Conservation (phyloP, 2,329 filamentous ascomycete genomes). For the Phyllosticta citrichinensis region DNA sequence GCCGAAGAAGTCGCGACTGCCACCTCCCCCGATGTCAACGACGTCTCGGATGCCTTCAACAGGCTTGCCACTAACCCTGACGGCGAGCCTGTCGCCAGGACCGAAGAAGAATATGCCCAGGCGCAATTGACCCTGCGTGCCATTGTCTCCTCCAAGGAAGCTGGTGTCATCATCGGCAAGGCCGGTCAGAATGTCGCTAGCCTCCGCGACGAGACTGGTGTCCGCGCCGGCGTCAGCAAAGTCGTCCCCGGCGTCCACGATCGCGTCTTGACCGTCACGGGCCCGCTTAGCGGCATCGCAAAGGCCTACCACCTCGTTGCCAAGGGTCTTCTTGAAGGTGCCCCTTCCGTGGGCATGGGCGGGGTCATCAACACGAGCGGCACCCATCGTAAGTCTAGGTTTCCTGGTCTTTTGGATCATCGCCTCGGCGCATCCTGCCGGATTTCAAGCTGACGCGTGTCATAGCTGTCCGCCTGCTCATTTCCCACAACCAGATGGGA, state of each 20-base stretch:
- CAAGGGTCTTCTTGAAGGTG: conserved; percentile 82
- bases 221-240: conserved; percentile 97
- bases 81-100: conserved; percentile 73
- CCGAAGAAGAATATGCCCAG: conserved; percentile 92
- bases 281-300: conserved; percentile 76
- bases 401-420: not conserved
- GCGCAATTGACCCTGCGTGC: conserved; percentile 88
- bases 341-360: conserved; percentile 92
- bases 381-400: conserved; percentile 71
- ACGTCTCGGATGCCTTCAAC: conserved; percentile 33
- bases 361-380: conserved; percentile 77
- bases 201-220: conserved; percentile 91
- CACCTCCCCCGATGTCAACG: conserved; percentile 24
- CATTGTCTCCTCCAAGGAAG: conserved; percentile 98
- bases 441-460: not conserved
- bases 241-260: conserved; percentile 96
- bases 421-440: not conserved
- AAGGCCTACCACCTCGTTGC: conserved; percentile 91
- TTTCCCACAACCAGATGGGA: conserved; percentile 99
- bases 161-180: conserved; percentile 98
- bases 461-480: conserved; percentile 91
- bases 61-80: conserved; percentile 41
- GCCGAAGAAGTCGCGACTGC: conserved; percentile 26
- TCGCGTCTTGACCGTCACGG: conserved; percentile 90
- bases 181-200: conserved; percentile 97